Percentiles rank a stretch among this genome's conserved stretches.
Evolutionary conservation across 768 basidiomycete species (phyloP).

Genomic region (Suillus clintonianus): DNA sequence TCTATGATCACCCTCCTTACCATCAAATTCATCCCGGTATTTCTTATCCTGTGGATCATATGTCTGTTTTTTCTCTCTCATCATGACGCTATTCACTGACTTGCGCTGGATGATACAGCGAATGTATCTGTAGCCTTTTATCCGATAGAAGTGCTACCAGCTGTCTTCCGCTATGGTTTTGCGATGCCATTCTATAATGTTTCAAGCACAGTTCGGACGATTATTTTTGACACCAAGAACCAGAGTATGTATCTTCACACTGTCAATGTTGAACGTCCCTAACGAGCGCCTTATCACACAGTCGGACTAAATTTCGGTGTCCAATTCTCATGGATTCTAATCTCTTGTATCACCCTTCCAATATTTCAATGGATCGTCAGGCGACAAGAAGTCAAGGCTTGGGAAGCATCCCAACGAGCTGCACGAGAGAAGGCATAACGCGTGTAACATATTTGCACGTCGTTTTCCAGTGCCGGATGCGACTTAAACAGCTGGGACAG

Average conservation of each 20-base stretch:
- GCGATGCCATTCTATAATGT: slow-evolving; percentile 76
- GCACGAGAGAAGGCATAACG: neutral
- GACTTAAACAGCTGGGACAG: neutral
- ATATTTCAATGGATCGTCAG: slow-evolving; percentile 49
- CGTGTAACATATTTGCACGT: neutral
- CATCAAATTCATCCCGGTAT: slow-evolving; percentile 51
- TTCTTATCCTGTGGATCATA: slow-evolving; percentile 69
- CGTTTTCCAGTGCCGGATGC: neutral
- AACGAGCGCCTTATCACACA: slow-evolving; percentile 22
- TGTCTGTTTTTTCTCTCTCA: slow-evolving; percentile 33
- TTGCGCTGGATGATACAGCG: slow-evolving; percentile 28
- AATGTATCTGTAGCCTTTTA: slow-evolving; percentile 60
- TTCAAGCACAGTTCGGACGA: slow-evolving; percentile 55
- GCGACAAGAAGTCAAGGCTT: slow-evolving; percentile 24
- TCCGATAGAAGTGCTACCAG: slow-evolving; percentile 61
- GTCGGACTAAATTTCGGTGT: slow-evolving; percentile 67
- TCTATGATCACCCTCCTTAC: slow-evolving; percentile 59
- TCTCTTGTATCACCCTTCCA: slow-evolving; percentile 57
- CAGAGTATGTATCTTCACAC: slow-evolving; percentile 41
- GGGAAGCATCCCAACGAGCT: slow-evolving; percentile 6
- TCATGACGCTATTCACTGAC: neutral
- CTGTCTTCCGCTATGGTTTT: slow-evolving; percentile 65
- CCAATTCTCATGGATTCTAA: slow-evolving; percentile 52
- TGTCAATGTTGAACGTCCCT: neutral
- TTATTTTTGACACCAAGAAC: slow-evolving; percentile 69